Evolutionary conservation across 495 filamentous ascomycete species (phyloP).

Genomic region (Aspergillus leporis): DNA sequence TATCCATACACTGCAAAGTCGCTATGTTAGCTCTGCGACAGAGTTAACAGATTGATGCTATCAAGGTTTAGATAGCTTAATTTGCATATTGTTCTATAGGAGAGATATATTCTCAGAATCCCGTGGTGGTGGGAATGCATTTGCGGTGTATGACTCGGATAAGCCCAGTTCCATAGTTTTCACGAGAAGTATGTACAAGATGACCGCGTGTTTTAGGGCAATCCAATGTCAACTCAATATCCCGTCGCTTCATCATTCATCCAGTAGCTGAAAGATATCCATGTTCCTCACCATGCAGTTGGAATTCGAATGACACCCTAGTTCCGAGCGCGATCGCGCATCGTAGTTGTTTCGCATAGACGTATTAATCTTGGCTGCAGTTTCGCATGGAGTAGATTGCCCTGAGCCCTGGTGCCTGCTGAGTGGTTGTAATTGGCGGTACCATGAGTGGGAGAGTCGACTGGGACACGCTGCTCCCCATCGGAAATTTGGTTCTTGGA

Average conservation of each 20-base stretch:
- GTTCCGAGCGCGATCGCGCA: conserved; percentile 35
- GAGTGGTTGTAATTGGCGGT: not conserved
- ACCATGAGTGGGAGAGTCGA: conserved; percentile 3
- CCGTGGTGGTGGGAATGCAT: too few relatives aligned
- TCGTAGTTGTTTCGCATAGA: not conserved
- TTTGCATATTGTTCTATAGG: too few relatives aligned
- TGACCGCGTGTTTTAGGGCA: too few relatives aligned
- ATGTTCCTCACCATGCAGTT: conserved; percentile 45
- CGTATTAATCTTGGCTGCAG: conserved; percentile 12
- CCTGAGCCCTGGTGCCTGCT: conserved; percentile 9
- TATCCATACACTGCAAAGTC: too few relatives aligned
- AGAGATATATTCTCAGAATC: too few relatives aligned
- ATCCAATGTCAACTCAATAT: too few relatives aligned
- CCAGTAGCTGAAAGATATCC: conserved; percentile 42
- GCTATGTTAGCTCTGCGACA: too few relatives aligned
- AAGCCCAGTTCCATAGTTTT: too few relatives aligned
- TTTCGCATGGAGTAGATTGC: conserved; percentile 26
- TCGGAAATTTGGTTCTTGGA: conserved; percentile 15
- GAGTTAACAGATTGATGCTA: too few relatives aligned
- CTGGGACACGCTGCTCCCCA: conserved; percentile 10
- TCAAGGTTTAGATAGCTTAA: too few relatives aligned
- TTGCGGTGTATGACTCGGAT: too few relatives aligned
- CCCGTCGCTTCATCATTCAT: conserved; percentile 21
- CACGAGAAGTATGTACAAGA: too few relatives aligned
- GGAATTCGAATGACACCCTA: conserved; percentile 37